phyloP scores from a whole-genome alignment of 768 basidiomycete species.

The Mycena galericulata region DNA sequence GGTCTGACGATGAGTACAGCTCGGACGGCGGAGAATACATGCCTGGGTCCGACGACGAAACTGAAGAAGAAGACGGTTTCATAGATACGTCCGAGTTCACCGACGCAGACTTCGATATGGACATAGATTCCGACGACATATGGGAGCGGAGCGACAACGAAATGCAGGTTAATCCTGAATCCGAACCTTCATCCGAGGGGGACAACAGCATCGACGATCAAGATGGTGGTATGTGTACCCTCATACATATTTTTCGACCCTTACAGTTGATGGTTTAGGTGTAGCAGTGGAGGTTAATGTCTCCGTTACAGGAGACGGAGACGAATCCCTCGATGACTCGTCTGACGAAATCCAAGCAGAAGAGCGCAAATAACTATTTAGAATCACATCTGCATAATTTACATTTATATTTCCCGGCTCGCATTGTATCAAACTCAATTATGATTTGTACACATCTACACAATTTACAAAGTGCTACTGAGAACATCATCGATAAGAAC shows the following conservation, averaged over 20 bases:
- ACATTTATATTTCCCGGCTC: conserved; percentile 1
- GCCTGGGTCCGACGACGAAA: conserved; percentile 62
- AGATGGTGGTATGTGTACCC: conserved; percentile 22
- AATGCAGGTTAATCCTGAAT: conserved; percentile 10
- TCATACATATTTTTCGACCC: background rate
- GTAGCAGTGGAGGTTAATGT: conserved; percentile 22
- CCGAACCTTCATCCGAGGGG: conserved; percentile 33
- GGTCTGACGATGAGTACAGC: conserved; percentile 69
- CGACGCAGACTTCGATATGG: conserved; percentile 58
- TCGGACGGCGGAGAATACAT: conserved; percentile 78
- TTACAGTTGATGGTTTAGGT: background rate
- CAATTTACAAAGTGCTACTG: conserved; percentile 23
- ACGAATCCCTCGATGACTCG: conserved; percentile 22
- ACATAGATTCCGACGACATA: conserved; percentile 38
- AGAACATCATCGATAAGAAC: conserved; percentile 54
- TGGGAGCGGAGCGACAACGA: conserved; percentile 42
- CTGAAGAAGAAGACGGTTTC: conserved; percentile 55
- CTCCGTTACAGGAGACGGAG: conserved; percentile 9
- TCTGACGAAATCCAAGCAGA: conserved; percentile 26
- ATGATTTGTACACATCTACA: background rate
- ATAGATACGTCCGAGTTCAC: conserved; percentile 46
- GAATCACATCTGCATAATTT: background rate
- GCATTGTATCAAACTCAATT: conserved; percentile 11
- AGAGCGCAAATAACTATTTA: conserved; percentile 29
- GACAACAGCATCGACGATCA: conserved; percentile 33